Base-by-base conservation (phyloP, 345 rosid species). In the Rhodamnia argentea region DNA sequence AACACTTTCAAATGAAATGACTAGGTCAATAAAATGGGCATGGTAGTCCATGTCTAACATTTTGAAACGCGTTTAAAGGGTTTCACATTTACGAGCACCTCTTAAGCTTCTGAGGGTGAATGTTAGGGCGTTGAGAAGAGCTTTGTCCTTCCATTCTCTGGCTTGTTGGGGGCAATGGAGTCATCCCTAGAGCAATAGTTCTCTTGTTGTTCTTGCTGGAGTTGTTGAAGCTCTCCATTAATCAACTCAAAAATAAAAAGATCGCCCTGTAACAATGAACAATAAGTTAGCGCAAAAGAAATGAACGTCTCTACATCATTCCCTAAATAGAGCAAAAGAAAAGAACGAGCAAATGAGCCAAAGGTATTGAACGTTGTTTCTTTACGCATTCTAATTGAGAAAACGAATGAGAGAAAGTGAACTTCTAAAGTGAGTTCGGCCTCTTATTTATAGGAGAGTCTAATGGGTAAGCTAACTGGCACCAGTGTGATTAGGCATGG, bases 131-230 rank as follows among this genome's bases (percentile, higher is more conserved):
- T 0, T 4, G 52, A 78, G 83, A 78, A 78, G 83, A 78, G 52
- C 13, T 78, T 40, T 29, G 83, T 78, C 83, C 88, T 89, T 91
- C 90, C 89, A 84, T 85, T 85, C 85, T 59, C 70, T 59, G 70
- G 70, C 70, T 59, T 13, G 70, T 13, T 59, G 32, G 32, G n/a
- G 70, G 70, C 70, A 59, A n/a, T n/a, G 29, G 6, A 26, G 27
- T 29, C 32, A n/a, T 59, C 70, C 70, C 70, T 26, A 1, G 70
- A 59, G 18, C 1, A 59, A 59, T 5, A 15, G 32, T 59, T 59
- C 32, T 59, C 32, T n/a, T n/a, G 32, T 59, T n/a, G 32, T 59
- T 27, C 32, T 26, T 14, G 18, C 13, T 26, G 70, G 32, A 13
- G 70, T 59, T n/a, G 70, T 59, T n/a, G 70, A 59, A 59, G 70